A percentile compares a stretch with the other conserved stretches of the same genome.
phyloP scores from a whole-genome alignment of 768 basidiomycete species.

The Exidia glandulosa region DNA sequence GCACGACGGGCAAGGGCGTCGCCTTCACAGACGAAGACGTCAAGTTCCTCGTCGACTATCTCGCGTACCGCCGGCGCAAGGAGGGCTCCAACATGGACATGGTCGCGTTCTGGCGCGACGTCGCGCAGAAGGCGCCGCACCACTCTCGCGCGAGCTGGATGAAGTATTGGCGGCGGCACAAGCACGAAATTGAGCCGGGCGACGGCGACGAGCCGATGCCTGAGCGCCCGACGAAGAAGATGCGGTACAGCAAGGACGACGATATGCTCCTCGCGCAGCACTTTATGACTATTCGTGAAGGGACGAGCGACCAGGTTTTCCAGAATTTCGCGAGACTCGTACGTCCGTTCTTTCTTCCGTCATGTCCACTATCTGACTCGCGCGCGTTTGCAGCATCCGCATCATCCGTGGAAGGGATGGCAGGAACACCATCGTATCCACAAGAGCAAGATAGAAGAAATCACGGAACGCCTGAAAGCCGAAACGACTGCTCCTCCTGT shows the following conservation, averaged over 20 bases:
- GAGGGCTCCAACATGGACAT: constrained; percentile 34
- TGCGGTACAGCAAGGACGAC: constrained; percentile 72
- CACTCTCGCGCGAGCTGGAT: constrained; percentile 90
- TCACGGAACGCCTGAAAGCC: constrained; percentile 54
- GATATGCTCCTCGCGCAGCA: constrained; percentile 69
- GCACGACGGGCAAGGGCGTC: constrained; percentile 83
- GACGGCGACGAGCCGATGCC: constrained; percentile 64
- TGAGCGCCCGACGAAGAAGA: constrained; percentile 73
- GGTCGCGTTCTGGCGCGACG: constrained; percentile 73
- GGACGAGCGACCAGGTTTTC: constrained; percentile 76
- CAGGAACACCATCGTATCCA: constrained; percentile 87
- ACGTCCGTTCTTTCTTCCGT: constrained; percentile 13
- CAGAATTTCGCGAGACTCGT: constrained; percentile 68
- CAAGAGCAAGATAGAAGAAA: constrained; percentile 75
- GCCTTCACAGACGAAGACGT: constrained; percentile 82
- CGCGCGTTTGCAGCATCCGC: constrained; percentile 46
- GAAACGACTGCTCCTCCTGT: too few species aligned
- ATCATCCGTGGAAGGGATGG: constrained; percentile 93
- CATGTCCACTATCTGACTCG: background rate
- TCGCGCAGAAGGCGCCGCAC: constrained; percentile 71
- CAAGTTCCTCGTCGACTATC: constrained; percentile 60
- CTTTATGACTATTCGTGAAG: constrained; percentile 62
- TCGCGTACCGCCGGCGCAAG: constrained; percentile 52
- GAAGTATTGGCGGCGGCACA: constrained; percentile 85
- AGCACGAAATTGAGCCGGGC: constrained; percentile 62